Evolutionary conservation across 2,329 filamentous ascomycete species (phyloP).

Genomic region (Pyrenophora tritici-repentis): DNA sequence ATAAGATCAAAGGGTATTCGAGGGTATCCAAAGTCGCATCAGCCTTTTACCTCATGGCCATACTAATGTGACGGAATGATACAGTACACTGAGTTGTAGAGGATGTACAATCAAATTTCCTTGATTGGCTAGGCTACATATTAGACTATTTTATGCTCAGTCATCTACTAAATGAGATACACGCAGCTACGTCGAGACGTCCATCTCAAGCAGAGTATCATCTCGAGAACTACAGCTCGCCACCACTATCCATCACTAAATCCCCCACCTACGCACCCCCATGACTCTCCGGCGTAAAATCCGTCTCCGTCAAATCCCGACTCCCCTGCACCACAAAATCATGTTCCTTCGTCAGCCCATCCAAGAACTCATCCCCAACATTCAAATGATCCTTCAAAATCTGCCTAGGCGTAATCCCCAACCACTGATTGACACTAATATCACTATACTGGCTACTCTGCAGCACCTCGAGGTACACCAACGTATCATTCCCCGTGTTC

Average conservation of each 20-base stretch:
- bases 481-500: slow-evolving; percentile 62
- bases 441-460: slow-evolving; percentile 59
- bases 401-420: slow-evolving; percentile 55
- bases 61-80: no score
- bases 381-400: slow-evolving; percentile 44
- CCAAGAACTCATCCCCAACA: slow-evolving; percentile 30
- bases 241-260: background rate
- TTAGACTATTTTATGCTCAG: no score
- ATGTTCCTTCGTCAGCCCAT: slow-evolving; percentile 46
- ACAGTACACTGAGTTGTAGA: no score
- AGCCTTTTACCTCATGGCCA: no score
- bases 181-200: no score
- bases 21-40: no score
- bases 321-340: slow-evolving; percentile 48
- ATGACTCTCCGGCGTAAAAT: slow-evolving; percentile 31
- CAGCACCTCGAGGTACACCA: slow-evolving; percentile 65
- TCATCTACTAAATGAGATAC: no score
- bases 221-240: no score
- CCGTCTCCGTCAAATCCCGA: slow-evolving; percentile 43
- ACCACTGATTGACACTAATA: slow-evolving; percentile 63
- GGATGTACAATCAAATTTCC: no score
- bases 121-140: no score
- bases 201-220: no score
- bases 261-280: background rate
- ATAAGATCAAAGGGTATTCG: no score